Evolutionary conservation across 1,284 basidiomycete genomes (phyloP), one percentile per base, ranked within the genome.

Genomic region (Ceratorhiza oryzae-sativae): DNA sequence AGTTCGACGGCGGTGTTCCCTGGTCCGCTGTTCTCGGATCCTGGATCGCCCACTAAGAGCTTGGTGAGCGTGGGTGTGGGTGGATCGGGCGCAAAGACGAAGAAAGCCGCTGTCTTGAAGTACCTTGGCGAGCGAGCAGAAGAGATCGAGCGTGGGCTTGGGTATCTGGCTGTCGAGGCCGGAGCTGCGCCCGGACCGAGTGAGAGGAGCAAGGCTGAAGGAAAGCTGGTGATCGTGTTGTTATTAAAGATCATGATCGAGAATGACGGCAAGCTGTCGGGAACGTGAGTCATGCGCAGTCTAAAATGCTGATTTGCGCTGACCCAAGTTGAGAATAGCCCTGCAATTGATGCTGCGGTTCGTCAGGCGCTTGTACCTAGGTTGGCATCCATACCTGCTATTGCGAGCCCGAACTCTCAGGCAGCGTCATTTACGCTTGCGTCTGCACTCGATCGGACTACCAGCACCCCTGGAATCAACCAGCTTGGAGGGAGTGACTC

Each of bases 1-100:
- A 78, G 81, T 4, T 86, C 88, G 12, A 80, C 85, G 3, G 82
- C 84, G 1, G 79, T 83, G 0, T 97, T 90, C 81, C 94, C 95
- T 56, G 95, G 95, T 0, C 95, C 95, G 1, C 80, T 97, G 73
- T 88, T 94, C 75, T 86, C 87, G 51, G 94, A 96, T 79, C 86
- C 90, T 49, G 88, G 88, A 12, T 82, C 87, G 3, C 85, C 88
- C 0, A 82, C 81, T 46, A 84, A 90, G 1, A 86, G 88, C 73
- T 82, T 94, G 18, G 89, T 92, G n/a, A 86, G 89, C 63, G 83
- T 90, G 3, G 86, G 86, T 27, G 80, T 83, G 6, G 84, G 87
- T 15, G 56, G 59, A 20, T 60, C 1, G 36, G 56, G 71, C 8
- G 61, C 81, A 25, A 97, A 96, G 83, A 88, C 88, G 68, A 97